Conservation (phyloP, 2,329 filamentous ascomycete species). For the Eurotiales sp. region DNA sequence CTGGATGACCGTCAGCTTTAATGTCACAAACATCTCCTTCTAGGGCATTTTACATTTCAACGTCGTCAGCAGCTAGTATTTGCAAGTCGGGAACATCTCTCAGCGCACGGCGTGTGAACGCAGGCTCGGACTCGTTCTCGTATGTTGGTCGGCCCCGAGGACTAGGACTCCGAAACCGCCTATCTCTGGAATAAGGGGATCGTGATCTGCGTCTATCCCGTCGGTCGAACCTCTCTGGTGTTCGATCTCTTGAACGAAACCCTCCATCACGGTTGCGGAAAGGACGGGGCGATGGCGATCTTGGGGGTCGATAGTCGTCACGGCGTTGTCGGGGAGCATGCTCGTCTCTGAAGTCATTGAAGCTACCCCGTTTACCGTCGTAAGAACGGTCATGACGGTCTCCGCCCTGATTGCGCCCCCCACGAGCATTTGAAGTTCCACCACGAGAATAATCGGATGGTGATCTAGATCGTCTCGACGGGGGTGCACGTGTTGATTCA, state of each 20-base stretch:
- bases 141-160: constrained; percentile 54
- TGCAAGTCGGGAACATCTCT: constrained; percentile 84
- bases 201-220: constrained; percentile 62
- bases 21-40: neutral
- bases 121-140: constrained; percentile 60
- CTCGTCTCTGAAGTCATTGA: constrained; percentile 51
- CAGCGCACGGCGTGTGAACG: constrained; percentile 69
- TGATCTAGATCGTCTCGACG: constrained; percentile 57
- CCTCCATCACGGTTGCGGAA: constrained; percentile 59
- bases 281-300: constrained; percentile 58
- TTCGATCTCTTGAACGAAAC: constrained; percentile 48
- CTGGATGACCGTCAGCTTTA: constrained; percentile 32
- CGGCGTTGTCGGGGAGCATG: constrained; percentile 45
- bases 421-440: constrained; percentile 26
- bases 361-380: constrained; percentile 33
- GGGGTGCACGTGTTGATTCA: constrained; percentile 33
- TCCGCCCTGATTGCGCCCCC: constrained; percentile 24
- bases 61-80: constrained; percentile 73
- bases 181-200: constrained; percentile 62
- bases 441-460: constrained; percentile 54
- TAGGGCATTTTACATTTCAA: constrained; percentile 51
- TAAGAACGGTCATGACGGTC: constrained; percentile 45
- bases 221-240: constrained; percentile 50
- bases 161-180: constrained; percentile 66
- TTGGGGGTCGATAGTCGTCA: constrained; percentile 63